Evolutionary conservation across 306 rosid genomes (phyloP).

Genomic region (Rosa rugosa): DNA sequence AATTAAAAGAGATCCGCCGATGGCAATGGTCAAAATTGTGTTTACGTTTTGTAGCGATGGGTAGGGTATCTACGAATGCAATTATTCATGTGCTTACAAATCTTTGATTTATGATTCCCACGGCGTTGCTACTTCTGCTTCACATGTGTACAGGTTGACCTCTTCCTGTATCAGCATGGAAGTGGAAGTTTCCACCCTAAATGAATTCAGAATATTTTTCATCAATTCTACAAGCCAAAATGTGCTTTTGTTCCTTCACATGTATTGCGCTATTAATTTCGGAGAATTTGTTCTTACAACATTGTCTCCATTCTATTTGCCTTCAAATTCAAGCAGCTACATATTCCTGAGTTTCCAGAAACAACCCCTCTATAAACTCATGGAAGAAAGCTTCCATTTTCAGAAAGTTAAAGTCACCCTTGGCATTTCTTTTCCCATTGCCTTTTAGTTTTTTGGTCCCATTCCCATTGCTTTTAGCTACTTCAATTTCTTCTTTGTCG

Average conservation of each 20-base stretch:
- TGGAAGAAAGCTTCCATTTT: constrained; percentile 14
- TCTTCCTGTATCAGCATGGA: neutral
- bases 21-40: neutral
- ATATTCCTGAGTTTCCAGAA: neutral
- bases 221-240: neutral
- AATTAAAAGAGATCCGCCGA: neutral
- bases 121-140: neutral
- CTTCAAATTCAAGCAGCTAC: neutral
- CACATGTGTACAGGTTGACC: neutral
- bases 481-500: neutral
- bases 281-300: neutral
- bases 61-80: neutral
- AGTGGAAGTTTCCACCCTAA: neutral
- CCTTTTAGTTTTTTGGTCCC: neutral
- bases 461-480: neutral
- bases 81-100: neutral
- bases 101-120: neutral
- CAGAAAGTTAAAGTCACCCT: neutral
- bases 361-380: neutral
- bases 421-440: neutral
- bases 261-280: neutral
- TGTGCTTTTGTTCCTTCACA: neutral
- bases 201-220: neutral
- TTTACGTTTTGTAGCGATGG: neutral
- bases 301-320: neutral